A percentile compares a stretch with the other conserved stretches of the same genome.
These are phyloP conservation scores for Penicillium sp. DNA, from an alignment of 2,329 filamentous ascomycete genomes.

Conservation along the genomic window DNA sequence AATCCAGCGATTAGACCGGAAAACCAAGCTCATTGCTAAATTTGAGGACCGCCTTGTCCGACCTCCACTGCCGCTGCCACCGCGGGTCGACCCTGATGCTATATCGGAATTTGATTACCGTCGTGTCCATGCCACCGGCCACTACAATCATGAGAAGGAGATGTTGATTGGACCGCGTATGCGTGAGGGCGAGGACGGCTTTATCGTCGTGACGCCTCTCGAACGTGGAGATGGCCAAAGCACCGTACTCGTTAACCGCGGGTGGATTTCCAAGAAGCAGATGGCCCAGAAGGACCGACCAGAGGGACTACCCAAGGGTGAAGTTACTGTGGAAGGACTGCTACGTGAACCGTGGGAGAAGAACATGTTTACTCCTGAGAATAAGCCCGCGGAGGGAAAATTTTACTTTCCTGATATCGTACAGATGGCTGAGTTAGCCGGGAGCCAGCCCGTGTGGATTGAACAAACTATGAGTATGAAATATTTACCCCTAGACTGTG, in stretches of 20 bases:
- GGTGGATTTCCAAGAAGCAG: slow-evolving; percentile 85
- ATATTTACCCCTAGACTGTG: slow-evolving; percentile 1
- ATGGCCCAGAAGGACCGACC: slow-evolving; percentile 65
- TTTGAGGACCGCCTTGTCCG: slow-evolving; percentile 90
- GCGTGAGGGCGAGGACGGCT: slow-evolving; percentile 87
- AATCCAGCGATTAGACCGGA: slow-evolving; percentile 89
- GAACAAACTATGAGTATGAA: slow-evolving; percentile 87
- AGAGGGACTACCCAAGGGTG: slow-evolving; percentile 68
- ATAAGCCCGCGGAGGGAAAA: slow-evolving; percentile 77
- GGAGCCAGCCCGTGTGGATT: slow-evolving; percentile 88
- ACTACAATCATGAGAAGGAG: slow-evolving; percentile 83
- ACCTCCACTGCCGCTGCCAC: slow-evolving; percentile 81
- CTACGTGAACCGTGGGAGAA: slow-evolving; percentile 91
- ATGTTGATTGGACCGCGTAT: slow-evolving; percentile 94
- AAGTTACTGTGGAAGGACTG: slow-evolving; percentile 81
- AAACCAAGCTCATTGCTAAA: slow-evolving; percentile 86
- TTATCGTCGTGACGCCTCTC: slow-evolving; percentile 86
- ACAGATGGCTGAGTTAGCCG: slow-evolving; percentile 84
- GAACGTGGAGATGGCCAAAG: slow-evolving; percentile 66
- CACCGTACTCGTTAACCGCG: slow-evolving; percentile 84
- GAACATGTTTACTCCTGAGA: slow-evolving; percentile 96
- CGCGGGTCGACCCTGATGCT: slow-evolving; percentile 77
- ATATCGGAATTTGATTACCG: slow-evolving; percentile 91
- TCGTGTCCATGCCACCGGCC: slow-evolving; percentile 75
- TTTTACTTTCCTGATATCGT: slow-evolving; percentile 95